Evolutionary conservation across 192 early-diverging fungal genomes (phyloP), one percentile per base, ranked within the genome.

Genomic region (Entophlyctis luteolus): DNA sequence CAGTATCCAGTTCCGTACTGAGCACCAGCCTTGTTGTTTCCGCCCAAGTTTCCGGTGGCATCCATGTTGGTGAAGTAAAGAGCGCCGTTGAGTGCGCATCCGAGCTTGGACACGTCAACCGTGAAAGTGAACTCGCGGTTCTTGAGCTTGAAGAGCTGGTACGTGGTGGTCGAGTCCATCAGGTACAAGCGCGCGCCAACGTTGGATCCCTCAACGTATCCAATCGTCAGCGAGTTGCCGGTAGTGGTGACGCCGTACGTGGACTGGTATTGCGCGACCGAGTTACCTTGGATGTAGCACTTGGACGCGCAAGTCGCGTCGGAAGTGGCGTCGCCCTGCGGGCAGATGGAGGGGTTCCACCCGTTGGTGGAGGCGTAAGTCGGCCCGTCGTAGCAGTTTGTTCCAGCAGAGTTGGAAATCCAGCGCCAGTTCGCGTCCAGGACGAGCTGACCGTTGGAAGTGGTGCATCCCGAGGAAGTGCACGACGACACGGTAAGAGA

Each of bases 1-100:
- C 70, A 69, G 72, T 76, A 76, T 4, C 75, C 75, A 16, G 68
- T 72, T 20, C 75, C 75, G 36, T 71, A 77, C n/a, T 28, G 37
- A n/a, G 75, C 72, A 32, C 75, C 75, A 28, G 75, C 75, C 14
- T 25, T 60, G 69, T 72, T 72, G 22, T 23, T 73, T 4, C 53
- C 65, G 28, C 65, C 56, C 35, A 58, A 37, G 29, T 34, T 29
- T 5, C 56, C 56, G 46, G 10, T 46, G 10, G 63, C 72, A 34
- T 36, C 34, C 75, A 76, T 76, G 18, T 65, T 45, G 16, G 52
- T 42, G 54, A 76, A 58, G 75, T 76, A 76, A 32, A 76, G 62
- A 29, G 75, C 75, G 8, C 75, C 75, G 62, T 76, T 76, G 22
- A 76, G 47, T 6, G 73, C 75, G 42, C 75, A 76, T 16, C 34